Evolutionary conservation across 2,329 filamentous ascomycete species (phyloP), one percentile per base, ranked within the genome.

Genomic region (Capronia epimyces): DNA sequence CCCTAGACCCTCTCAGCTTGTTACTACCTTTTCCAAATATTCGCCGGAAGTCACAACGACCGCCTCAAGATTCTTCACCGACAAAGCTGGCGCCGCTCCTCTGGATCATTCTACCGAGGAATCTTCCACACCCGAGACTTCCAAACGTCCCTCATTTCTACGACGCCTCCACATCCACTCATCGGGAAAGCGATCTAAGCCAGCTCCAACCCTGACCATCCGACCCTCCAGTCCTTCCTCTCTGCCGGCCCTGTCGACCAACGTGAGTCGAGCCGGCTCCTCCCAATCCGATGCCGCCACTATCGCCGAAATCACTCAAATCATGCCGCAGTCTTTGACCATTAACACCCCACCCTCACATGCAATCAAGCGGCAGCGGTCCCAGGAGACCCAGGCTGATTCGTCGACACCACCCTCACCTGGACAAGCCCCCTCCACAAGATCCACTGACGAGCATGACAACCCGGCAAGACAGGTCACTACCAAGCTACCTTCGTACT

Each of bases 31-130:
- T 44, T 41, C 16, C 10, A 39, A 18, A 31, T 13, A 44, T 31
- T 41, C 27, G 13, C 36, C 37, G 20, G 40, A 15, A 48, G 47
- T 43, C 58, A 60, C 46, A 40, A 62, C 58, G 55, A 60, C 58
- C 24, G 54, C 60, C 46, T 56, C 58, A 36, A 55, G 50, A 37
- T 45, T 58, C 29, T 60, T 58, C 43, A 53, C 56, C 27, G 56
- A 60, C 53, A 62, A 54, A 59, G 32, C 49, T 55, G 59, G 58
- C 53, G 59, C 59, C 56, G 50, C 53, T 54, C 50, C 53, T 39
- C 59, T 55, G 46, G 55, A 55, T 53, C 52, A 47, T 39, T 43
- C 47, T 31, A 46, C 52, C 54, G 50, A 50, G 55, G 58, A 59
- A 45, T 52, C 54, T 42, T 46, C 46, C n/a, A 50, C 22, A 31